phyloP scores from a whole-genome alignment of 2,329 filamentous ascomycete species.

The Botrytis hyacinthi region DNA sequence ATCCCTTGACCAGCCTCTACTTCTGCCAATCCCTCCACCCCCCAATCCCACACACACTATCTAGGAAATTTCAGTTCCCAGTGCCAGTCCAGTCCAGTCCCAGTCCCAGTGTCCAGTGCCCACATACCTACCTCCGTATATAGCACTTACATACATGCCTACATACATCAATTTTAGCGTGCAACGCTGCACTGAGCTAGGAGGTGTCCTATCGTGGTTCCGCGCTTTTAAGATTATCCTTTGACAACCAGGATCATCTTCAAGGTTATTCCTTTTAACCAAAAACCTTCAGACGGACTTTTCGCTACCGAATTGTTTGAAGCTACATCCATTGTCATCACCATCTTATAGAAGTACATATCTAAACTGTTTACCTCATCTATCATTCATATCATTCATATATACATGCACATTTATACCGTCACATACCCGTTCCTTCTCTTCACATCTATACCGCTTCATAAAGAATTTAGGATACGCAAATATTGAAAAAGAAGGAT shows the following conservation, averaged over 20 bases:
- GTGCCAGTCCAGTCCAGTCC: background rate
- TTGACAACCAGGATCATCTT: slow-evolving; percentile 11
- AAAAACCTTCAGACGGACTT: slow-evolving; percentile 16
- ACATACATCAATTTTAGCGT: slow-evolving; percentile 10
- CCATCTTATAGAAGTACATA: slow-evolving; percentile 6
- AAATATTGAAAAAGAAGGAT: background rate
- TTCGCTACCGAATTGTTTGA: slow-evolving; percentile 17
- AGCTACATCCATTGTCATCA: slow-evolving; percentile 17
- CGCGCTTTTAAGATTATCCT: background rate
- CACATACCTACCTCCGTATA: background rate
- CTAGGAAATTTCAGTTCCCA: background rate
- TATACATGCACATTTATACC: background rate
- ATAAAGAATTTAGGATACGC: background rate
- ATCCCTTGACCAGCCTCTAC: background rate
- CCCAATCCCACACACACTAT: background rate
- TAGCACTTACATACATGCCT: background rate
- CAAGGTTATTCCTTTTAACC: slow-evolving; percentile 16
- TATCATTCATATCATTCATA: background rate
- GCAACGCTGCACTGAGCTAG: slow-evolving; percentile 12
- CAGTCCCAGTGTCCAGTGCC: too few species aligned
- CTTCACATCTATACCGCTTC: background rate
- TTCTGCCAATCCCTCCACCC: background rate
- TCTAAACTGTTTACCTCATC: background rate
- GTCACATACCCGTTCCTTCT: background rate
- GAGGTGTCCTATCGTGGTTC: background rate